Evolutionary conservation across 2,329 filamentous ascomycete species (phyloP), one percentile per base, ranked within the genome.

Genomic region (Didymella lethalis): DNA sequence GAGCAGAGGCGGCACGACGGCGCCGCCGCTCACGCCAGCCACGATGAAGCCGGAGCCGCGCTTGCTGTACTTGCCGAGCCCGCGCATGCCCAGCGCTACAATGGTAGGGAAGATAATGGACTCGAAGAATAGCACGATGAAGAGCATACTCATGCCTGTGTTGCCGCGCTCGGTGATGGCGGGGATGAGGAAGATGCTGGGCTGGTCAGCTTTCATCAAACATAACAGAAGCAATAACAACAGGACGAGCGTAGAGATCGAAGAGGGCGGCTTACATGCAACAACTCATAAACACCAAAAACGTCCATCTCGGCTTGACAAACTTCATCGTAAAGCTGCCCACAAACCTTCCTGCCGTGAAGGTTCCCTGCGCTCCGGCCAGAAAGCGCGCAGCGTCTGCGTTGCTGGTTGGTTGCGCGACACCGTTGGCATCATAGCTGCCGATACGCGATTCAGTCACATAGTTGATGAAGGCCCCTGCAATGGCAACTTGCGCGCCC

Each of bases 21-120:
- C 90, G 57, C 91, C 91, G 14, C 91, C 90, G 16, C 85, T 82
- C 0, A 93, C 89, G 64, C 88, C 90, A 4, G 82, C 88, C 2
- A 92, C 84, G 64, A 96, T 87, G 74, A 86, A 90, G 1, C 90
- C 90, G 2, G 87, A 88, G 1, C 90, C 91, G 60, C 90, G 85
- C 81, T 93, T 93, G 34, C 88, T 91, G 78, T 94, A 88, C 18
- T 87, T 85, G 6, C 91, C 91, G 1, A 93, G 82, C 2, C 90
- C 90, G 23, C 91, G 86, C 59, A 96, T 88, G 3, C 90, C 90
- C 12, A 95, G 84, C 3, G 90, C 88, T 65, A 93, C 92, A 59
- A 95, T 88, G 1, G 93, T 87, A 0, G 93, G 92, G 82, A 91
- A 96, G 66, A 92, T 86, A 50, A 92, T 91, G 0, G 89, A 90